A percentile compares a stretch with the other conserved stretches of the same genome.
Evolutionary conservation across 2,329 filamentous ascomycete genomes (phyloP).

Genomic region (Pyrenophora seminiperda): DNA sequence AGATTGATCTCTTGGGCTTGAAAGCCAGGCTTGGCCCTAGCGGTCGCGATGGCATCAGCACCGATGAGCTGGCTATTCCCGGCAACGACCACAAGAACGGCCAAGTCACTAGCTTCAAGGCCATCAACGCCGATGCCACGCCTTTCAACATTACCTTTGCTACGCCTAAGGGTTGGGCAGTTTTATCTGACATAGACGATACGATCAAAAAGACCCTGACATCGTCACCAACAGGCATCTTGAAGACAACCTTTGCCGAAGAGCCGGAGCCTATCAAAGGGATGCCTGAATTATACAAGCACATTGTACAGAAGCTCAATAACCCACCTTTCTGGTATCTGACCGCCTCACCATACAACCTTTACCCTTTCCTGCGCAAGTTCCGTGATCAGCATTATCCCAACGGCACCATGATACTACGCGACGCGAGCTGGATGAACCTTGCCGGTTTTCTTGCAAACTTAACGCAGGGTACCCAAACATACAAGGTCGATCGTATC

Average conservation of each 20-base stretch:
- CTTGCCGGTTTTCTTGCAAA: constrained; percentile 78
- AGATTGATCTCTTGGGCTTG: constrained; percentile 61
- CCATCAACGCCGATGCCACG: constrained; percentile 47
- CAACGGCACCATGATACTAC: constrained; percentile 78
- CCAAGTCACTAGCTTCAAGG: constrained; percentile 37
- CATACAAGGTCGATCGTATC: constrained; percentile 85
- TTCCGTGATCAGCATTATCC: constrained; percentile 77
- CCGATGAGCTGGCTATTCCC: constrained; percentile 59
- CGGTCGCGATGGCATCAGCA: constrained; percentile 72
- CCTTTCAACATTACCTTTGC: constrained; percentile 76
- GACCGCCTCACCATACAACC: constrained; percentile 90
- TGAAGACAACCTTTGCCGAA: constrained; percentile 82
- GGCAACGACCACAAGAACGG: constrained; percentile 51
- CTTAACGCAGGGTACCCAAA: constrained; percentile 78
- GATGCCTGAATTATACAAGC: constrained; percentile 83
- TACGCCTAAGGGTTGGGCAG: constrained; percentile 76
- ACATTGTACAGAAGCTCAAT: constrained; percentile 61
- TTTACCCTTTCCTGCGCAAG: constrained; percentile 81
- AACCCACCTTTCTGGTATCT: constrained; percentile 88
- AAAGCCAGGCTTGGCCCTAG: constrained; percentile 66
- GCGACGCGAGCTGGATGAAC: constrained; percentile 86
- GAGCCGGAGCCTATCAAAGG: constrained; percentile 71
- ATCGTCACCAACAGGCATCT: constrained; percentile 76
- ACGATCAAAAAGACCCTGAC: constrained; percentile 93
- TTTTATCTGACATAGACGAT: constrained; percentile 92